These are phyloP conservation scores for Ballota nigra DNA, from an alignment of 257 asterid species.

Conservation along the genomic window DNA sequence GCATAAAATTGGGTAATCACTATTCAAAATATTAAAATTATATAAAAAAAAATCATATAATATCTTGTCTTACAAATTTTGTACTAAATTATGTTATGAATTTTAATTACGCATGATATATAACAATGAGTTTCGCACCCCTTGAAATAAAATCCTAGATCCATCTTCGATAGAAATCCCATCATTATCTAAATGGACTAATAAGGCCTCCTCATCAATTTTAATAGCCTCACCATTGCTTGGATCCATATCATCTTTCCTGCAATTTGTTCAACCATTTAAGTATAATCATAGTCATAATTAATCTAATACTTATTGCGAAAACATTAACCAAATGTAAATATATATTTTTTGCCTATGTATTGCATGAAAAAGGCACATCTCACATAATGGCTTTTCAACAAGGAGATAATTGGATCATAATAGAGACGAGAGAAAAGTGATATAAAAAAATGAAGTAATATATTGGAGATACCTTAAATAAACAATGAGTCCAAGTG, in stretches of 20 bases:
- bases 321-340: background rate
- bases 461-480: constrained; percentile 49
- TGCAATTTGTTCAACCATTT: constrained; percentile 24
- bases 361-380: too few relatives aligned
- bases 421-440: background rate
- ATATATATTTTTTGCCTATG: background rate
- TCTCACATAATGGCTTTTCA: too few relatives aligned
- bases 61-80: too few relatives aligned
- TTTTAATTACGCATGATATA: too few relatives aligned
- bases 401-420: background rate
- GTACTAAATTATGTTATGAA: too few relatives aligned
- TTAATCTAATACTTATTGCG: too few relatives aligned
- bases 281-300: background rate
- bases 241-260: constrained; percentile 47
- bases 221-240: constrained; percentile 36
- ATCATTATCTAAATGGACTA: background rate
- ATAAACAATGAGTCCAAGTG: constrained; percentile 71
- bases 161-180: too few relatives aligned
- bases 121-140: too few relatives aligned
- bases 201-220: constrained; percentile 42
- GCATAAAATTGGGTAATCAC: too few relatives aligned
- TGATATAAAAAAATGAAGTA: background rate
- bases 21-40: too few relatives aligned
- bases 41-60: too few relatives aligned
- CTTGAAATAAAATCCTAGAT: constrained; percentile 9